A percentile compares a stretch with the other conserved stretches of the same genome.
Conservation (phyloP, 768 basidiomycete genomes). For the Paxillus rubicundulus region DNA sequence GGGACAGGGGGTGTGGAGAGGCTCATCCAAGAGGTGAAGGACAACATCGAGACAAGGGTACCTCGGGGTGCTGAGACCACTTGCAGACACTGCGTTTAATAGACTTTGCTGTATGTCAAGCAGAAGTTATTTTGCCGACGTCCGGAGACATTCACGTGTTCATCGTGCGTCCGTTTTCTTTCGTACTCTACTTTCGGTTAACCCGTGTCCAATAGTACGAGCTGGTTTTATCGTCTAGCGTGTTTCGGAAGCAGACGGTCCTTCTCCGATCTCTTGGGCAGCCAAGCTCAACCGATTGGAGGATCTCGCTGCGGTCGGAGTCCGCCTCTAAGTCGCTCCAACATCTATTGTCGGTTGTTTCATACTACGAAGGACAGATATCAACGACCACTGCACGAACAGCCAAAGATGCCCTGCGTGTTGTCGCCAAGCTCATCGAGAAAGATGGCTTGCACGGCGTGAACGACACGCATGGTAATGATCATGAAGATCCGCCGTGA, state of each 20-base stretch:
- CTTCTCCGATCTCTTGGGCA: conserved; percentile 42
- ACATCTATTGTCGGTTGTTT: conserved; percentile 41
- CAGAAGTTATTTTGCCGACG: conserved; percentile 54
- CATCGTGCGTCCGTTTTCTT: conserved; percentile 45
- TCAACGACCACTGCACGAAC: conserved; percentile 40
- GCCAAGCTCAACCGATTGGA: conserved; percentile 27
- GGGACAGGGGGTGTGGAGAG: conserved; percentile 53
- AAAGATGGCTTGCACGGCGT: conserved; percentile 52
- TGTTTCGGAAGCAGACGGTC: conserved; percentile 45
- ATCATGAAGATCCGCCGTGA: conserved; percentile 47
- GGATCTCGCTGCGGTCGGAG: conserved; percentile 29
- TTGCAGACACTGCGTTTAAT: conserved; percentile 51
- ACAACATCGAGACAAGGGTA: not conserved
- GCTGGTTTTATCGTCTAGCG: conserved; percentile 52
- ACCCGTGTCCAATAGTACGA: conserved; percentile 50
- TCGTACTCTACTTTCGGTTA: not conserved
- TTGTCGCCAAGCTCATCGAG: conserved; percentile 61
- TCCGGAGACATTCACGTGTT: conserved; percentile 57
- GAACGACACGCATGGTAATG: conserved; percentile 29
- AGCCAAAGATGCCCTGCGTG: conserved; percentile 55
- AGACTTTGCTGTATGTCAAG: conserved; percentile 47
- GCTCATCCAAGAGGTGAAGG: conserved; percentile 52
- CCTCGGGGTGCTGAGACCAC: conserved; percentile 1
- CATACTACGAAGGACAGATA: conserved; percentile 58
- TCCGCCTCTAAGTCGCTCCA: conserved; percentile 38